Percentiles rank a stretch among this genome's conserved stretches.
These are phyloP conservation scores for Volutella citrinella DNA, from an alignment of 2,329 filamentous ascomycete genomes.

Conservation along the genomic window DNA sequence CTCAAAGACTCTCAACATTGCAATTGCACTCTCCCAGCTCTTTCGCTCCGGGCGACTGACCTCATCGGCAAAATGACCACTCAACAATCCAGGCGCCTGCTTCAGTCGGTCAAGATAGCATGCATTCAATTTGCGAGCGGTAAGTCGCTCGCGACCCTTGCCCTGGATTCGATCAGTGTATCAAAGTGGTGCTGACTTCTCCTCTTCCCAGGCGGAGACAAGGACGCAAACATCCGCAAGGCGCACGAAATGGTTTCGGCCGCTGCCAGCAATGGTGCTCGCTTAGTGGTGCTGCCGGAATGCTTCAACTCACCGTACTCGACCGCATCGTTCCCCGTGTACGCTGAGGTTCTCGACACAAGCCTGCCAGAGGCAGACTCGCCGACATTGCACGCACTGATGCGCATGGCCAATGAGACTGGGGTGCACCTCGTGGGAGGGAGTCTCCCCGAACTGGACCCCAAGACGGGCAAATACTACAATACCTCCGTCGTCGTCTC, in stretches of 20 bases:
- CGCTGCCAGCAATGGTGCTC: slow-evolving; percentile 71
- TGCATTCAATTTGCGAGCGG: too few relatives aligned
- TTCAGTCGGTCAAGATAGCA: too few relatives aligned
- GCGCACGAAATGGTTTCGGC: slow-evolving; percentile 78
- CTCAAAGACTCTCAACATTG: too few relatives aligned
- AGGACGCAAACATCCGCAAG: slow-evolving; percentile 73
- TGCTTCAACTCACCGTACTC: slow-evolving; percentile 99
- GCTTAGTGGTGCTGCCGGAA: slow-evolving; percentile 86
- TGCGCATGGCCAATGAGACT: slow-evolving; percentile 72
- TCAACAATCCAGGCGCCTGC: too few relatives aligned
- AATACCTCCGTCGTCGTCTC: slow-evolving; percentile 85
- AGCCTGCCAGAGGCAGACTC: slow-evolving; percentile 68
- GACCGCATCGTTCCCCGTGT: slow-evolving; percentile 79
- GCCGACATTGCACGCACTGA: slow-evolving; percentile 83
- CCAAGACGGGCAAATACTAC: slow-evolving; percentile 63
- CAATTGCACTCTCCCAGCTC: too few relatives aligned
- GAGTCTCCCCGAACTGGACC: slow-evolving; percentile 78
- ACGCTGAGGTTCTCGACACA: slow-evolving; percentile 78
- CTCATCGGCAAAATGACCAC: too few relatives aligned
- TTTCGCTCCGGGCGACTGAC: too few relatives aligned
- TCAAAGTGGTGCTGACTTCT: slow-evolving; percentile 80
- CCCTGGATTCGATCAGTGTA: slow-evolving; percentile 76
- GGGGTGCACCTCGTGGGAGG: slow-evolving; percentile 80
- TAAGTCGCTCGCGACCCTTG: too few relatives aligned
- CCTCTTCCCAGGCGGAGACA: slow-evolving; percentile 76